Evolutionary conservation across 1,284 basidiomycete genomes (phyloP).

Genomic region (Pascua sp.): DNA sequence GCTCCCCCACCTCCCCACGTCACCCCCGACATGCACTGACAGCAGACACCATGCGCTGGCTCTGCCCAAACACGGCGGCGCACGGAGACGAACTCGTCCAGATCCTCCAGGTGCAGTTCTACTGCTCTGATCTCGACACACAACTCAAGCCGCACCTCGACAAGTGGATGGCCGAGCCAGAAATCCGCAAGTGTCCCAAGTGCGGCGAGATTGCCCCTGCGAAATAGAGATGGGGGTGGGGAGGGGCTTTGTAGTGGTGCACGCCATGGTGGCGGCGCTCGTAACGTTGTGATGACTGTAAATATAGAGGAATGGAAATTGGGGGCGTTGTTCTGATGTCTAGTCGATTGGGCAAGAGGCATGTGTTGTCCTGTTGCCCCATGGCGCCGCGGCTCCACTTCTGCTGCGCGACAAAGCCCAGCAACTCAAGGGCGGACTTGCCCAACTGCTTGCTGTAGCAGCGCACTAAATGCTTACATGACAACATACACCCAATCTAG

Average conservation of each 20-base stretch:
- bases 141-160: conserved; percentile 91
- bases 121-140: conserved; percentile 85
- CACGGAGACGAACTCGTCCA: conserved; percentile 68
- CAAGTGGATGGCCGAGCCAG: conserved; percentile 63
- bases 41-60: conserved; percentile 88
- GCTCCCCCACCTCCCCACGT: not conserved
- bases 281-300: too few species aligned
- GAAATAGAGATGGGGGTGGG: conserved; percentile 15
- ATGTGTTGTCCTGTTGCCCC: too few species aligned
- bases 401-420: too few species aligned
- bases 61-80: conserved; percentile 65
- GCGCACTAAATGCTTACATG: conserved; percentile 19
- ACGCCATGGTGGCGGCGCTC: not conserved
- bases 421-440: too few species aligned
- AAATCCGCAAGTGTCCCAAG: conserved; percentile 62
- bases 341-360: too few species aligned
- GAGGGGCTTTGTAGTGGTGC: not conserved
- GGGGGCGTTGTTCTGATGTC: too few species aligned
- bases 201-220: conserved; percentile 64
- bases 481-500: conserved; percentile 23
- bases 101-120: conserved; percentile 81
- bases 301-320: too few species aligned
- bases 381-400: too few species aligned
- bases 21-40: not conserved
- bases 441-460: not conserved